These are phyloP conservation scores for Candida stauntonica DNA, from an alignment of 805 yeast species.

Conservation along the genomic window DNA sequence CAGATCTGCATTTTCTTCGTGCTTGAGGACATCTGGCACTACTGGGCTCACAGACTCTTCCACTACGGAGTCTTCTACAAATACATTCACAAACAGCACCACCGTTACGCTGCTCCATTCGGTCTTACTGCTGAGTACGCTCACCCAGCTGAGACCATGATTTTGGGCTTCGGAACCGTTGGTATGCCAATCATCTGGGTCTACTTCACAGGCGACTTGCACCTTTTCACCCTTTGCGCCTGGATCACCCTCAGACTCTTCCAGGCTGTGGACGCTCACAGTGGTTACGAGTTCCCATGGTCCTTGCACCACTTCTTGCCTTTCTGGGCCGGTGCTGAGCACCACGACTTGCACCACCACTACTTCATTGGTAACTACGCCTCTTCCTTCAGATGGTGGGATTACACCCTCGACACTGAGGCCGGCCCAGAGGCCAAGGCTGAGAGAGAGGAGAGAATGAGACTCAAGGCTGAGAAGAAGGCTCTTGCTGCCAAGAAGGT, in stretches of 20 bases:
- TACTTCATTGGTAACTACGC: conserved; percentile 95
- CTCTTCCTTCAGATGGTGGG: conserved; percentile 96
- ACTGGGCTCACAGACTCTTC: conserved; percentile 88
- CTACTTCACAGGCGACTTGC: conserved; percentile 69
- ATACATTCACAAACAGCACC: conserved; percentile 95
- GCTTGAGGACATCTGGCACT: conserved; percentile 94
- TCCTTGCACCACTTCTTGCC: conserved; percentile 89
- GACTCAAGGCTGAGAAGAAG: conserved; percentile 23
- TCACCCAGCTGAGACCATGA: conserved; percentile 89
- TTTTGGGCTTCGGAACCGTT: conserved; percentile 92
- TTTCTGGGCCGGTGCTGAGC: conserved; percentile 98
- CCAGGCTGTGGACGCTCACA: conserved; percentile 97
- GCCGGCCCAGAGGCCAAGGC: conserved; percentile 79
- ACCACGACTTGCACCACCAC: conserved; percentile 96
- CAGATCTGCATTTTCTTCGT: conserved; percentile 79
- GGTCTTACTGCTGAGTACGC: conserved; percentile 98
- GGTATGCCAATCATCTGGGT: conserved; percentile 90
- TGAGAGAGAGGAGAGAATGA: conserved; percentile 65
- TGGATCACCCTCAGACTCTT: conserved; percentile 88
- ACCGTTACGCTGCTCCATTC: conserved; percentile 96
- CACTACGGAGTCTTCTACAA: conserved; percentile 89
- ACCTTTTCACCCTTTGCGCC: conserved; percentile 78
- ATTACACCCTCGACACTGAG: conserved; percentile 80
- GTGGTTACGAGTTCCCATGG: conserved; percentile 98
- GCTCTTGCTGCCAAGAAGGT: conserved; percentile 13